phyloP scores from a whole-genome alignment of 805 yeast species.

The Sugiyamaella chiloensis region DNA sequence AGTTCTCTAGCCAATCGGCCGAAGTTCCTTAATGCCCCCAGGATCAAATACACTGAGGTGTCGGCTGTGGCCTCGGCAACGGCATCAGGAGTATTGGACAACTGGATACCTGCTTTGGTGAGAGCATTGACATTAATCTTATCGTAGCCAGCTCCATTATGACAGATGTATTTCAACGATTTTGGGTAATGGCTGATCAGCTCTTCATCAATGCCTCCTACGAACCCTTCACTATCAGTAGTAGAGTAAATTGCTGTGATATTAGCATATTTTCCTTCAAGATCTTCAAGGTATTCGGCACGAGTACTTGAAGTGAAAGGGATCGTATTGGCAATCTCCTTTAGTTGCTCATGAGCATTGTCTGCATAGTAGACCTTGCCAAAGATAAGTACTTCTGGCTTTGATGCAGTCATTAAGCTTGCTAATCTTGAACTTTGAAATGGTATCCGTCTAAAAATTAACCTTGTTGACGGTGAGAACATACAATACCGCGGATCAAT shows the following conservation, averaged over 20 bases:
- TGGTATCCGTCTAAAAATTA: too few species aligned
- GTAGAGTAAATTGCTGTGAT: conserved; percentile 43
- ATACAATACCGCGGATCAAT: too few species aligned
- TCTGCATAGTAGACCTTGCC: conserved; percentile 61
- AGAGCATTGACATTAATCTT: conserved; percentile 44
- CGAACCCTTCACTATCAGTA: conserved; percentile 37
- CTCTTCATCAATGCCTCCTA: conserved; percentile 46
- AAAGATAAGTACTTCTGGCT: conserved; percentile 62
- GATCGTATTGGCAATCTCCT: conserved; percentile 45
- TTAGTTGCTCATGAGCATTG: conserved; percentile 59
- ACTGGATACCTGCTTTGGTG: conserved; percentile 40
- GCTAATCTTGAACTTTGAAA: too few species aligned
- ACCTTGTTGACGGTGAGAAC: too few species aligned
- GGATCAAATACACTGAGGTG: conserved; percentile 47
- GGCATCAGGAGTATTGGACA: conserved; percentile 50
- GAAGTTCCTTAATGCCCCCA: conserved; percentile 50
- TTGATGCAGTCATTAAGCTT: conserved; percentile 25
- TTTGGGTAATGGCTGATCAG: conserved; percentile 37
- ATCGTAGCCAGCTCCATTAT: conserved; percentile 58
- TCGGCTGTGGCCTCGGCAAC: conserved; percentile 56
- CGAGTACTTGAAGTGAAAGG: conserved; percentile 38
- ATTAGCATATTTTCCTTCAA: conserved; percentile 35
- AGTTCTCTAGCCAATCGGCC: conserved; percentile 41
- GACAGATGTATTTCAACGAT: conserved; percentile 41
- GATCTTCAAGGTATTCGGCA: conserved; percentile 39